Evolutionary conservation across 768 basidiomycete species (phyloP), one percentile per base, ranked within the genome.

Genomic region (Termitomyces heimii): DNA sequence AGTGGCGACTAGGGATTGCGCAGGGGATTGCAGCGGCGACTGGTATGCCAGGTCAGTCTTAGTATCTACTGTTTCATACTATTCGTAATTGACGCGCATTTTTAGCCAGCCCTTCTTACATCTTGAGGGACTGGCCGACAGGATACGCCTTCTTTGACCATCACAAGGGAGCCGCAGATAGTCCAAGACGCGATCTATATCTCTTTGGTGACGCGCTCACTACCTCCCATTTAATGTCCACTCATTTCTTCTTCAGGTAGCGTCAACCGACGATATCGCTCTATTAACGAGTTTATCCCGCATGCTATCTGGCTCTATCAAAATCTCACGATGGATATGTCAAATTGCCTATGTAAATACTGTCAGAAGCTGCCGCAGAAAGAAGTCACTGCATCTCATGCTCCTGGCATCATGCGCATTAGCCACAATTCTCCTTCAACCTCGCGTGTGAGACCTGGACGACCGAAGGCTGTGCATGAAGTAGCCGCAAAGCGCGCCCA

Each of bases 211-310:
- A 20, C 64, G 18, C 46, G 9, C 44, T 32, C 13, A n/a, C n/a
- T 16, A 20, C 28, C 39, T 40, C 34, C 42, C 20, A 6, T 37
- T 10, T 35, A 35, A 54, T 37, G 31, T 8, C n/a, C 5, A 29
- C 53, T 62, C 26, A 59, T 43, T 9, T n/a, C 6, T 57, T 24
- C 55, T 76, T 70, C 72, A 71, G 85, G 84, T 2, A 70, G 76
- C 40, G 73, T 71, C 31, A 80, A 73, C 54, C 68, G 67, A 42
- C 73, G 75, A 34, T 94, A 92, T 69, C 87, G 92, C 43, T 92
- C 91, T 13, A 75, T 84, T n/a, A 86, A 87, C 48, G 92, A 94
- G 66, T 92, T 94, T 67, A 80, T 88, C 47, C 90, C 91, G 4
- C 92, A 94, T 63, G 88, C 88, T 2, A 75, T 84, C 57, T 94